Evolutionary conservation across 148 eudicot species (phyloP).

Genomic region (Euryodendron excelsum): DNA sequence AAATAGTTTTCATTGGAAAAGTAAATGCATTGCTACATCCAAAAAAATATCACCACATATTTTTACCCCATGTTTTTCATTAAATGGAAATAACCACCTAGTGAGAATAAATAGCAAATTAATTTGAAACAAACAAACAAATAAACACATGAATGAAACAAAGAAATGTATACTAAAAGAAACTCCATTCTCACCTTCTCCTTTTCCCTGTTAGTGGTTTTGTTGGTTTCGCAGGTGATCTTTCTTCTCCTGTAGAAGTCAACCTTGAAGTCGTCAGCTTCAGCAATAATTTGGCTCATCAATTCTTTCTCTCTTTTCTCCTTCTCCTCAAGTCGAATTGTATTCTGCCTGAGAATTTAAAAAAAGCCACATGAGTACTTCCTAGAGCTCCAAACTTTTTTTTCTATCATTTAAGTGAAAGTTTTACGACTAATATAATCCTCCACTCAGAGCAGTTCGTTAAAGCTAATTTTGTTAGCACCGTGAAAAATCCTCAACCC

Average conservation of each 20-base stretch:
- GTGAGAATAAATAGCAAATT: background rate
- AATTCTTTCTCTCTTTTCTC: conserved; percentile 51
- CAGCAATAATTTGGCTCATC: conserved; percentile 44
- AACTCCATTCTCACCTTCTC: conserved; percentile 39
- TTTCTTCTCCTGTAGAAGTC: conserved; percentile 43
- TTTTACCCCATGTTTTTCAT: background rate
- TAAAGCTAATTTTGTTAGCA: background rate
- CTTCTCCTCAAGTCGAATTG: conserved; percentile 54
- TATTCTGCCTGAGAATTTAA: conserved; percentile 38
- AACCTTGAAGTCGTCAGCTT: conserved; percentile 53
- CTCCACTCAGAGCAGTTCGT: background rate
- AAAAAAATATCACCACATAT: background rate
- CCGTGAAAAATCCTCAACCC: background rate
- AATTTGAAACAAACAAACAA: background rate
- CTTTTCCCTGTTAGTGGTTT: conserved; percentile 41
- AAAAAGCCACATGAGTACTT: background rate
- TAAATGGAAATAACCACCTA: background rate
- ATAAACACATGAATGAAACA: background rate
- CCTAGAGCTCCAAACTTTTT: background rate
- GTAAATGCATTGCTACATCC: background rate
- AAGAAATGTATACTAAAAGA: background rate
- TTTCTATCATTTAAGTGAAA: background rate
- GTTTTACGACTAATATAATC: background rate
- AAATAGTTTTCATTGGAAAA: background rate
- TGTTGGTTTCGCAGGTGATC: conserved; percentile 32